Percentiles rank a stretch among this genome's conserved stretches.
Conservation (phyloP, 2,329 filamentous ascomycete species). For the Penicillium paneum region DNA sequence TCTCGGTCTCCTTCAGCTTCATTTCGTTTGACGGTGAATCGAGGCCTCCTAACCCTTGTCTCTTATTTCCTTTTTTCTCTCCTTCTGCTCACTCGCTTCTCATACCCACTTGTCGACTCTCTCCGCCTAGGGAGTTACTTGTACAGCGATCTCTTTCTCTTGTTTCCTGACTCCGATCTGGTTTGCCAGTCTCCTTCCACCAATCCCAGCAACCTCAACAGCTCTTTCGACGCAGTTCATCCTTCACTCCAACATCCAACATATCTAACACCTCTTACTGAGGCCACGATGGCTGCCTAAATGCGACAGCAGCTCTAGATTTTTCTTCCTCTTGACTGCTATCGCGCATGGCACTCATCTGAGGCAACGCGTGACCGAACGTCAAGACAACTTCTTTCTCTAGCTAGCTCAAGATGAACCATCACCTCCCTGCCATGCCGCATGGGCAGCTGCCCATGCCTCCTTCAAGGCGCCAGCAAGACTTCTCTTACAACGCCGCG, state of each 20-base stretch:
- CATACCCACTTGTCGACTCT: neutral
- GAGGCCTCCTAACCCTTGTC: constrained; percentile 1
- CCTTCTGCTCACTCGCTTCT: neutral
- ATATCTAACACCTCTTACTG: constrained; percentile 10
- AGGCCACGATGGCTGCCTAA: constrained; percentile 39
- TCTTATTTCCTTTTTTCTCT: neutral
- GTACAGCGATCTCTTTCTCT: constrained; percentile 13
- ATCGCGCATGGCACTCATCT: constrained; percentile 41
- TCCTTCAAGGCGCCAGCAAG: constrained; percentile 47
- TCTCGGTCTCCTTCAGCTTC: constrained; percentile 8
- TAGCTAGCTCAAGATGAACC: constrained; percentile 44
- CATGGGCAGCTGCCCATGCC: constrained; percentile 52
- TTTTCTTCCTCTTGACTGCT: constrained; percentile 20
- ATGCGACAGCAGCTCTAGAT: constrained; percentile 20
- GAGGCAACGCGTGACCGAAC: constrained; percentile 40
- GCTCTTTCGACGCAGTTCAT: constrained; percentile 9
- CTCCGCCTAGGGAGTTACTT: neutral
- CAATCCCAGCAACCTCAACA: constrained; percentile 10
- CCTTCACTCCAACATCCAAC: constrained; percentile 5
- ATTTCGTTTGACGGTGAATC: constrained; percentile 11
- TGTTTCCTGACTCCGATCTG: neutral
- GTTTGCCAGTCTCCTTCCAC: constrained; percentile 7
- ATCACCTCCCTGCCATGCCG: constrained; percentile 44
- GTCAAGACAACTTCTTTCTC: constrained; percentile 32
- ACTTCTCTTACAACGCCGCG: constrained; percentile 43